Percentiles rank a stretch among this genome's conserved stretches.
phyloP scores from a whole-genome alignment of 1,284 basidiomycete genomes.

The Calocybe gambosa region DNA sequence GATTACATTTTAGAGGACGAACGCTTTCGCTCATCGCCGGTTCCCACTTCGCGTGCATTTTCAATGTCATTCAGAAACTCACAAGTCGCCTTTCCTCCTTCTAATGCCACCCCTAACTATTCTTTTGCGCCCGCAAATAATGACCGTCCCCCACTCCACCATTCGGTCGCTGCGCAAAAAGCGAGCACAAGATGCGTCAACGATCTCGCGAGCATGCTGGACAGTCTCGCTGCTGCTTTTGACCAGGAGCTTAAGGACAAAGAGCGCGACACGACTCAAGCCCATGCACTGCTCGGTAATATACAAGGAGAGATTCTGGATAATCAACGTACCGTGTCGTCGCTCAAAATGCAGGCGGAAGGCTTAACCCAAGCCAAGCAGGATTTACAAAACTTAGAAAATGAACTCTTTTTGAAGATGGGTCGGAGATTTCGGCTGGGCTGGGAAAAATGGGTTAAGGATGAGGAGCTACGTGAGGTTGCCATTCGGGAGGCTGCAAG shows the following conservation, averaged over 20 bases:
- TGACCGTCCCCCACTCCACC: constrained; percentile 72
- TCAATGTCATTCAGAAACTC: constrained; percentile 66
- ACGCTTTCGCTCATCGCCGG: constrained; percentile 89
- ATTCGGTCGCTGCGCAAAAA: constrained; percentile 83
- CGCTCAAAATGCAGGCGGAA: constrained; percentile 66
- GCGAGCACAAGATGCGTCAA: constrained; percentile 82
- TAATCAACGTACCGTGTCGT: constrained; percentile 70
- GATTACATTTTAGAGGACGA: constrained; percentile 99
- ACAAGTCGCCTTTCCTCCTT: constrained; percentile 48
- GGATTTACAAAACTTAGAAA: constrained; percentile 59
- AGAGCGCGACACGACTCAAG: constrained; percentile 89
- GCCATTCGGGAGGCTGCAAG: constrained; percentile 50
- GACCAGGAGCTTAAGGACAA: constrained; percentile 91
- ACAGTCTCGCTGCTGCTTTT: constrained; percentile 87
- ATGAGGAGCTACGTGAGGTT: constrained; percentile 75
- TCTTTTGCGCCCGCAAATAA: constrained; percentile 43
- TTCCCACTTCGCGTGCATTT: constrained; percentile 57
- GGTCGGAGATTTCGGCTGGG: constrained; percentile 77
- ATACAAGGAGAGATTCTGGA: constrained; percentile 93
- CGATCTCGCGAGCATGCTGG: constrained; percentile 84
- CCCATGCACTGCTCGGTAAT: constrained; percentile 79
- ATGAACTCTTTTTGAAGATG: constrained; percentile 69
- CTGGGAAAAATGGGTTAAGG: constrained; percentile 88
- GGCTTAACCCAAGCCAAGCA: constrained; percentile 61
- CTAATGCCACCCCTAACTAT: constrained; percentile 32